phyloP scores from a whole-genome alignment of 2,329 filamentous ascomycete species.

The Arthrinium phaeospermum region DNA sequence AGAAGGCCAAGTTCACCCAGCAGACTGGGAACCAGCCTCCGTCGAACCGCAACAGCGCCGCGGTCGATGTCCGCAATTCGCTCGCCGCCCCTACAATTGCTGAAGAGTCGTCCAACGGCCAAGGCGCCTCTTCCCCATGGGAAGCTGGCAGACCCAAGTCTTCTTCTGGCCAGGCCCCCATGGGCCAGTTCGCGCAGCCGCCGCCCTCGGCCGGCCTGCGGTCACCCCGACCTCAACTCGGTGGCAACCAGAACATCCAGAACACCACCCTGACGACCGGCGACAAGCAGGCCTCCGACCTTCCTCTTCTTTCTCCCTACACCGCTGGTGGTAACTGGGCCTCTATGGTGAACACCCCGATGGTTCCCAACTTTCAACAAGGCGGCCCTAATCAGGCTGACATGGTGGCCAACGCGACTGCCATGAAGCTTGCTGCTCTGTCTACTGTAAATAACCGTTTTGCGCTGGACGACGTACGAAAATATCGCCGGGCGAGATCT shows the following conservation, averaged over 20 bases:
- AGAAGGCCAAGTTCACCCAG: constrained; percentile 97
- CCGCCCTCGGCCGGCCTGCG: constrained; percentile 77
- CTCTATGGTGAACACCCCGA: constrained; percentile 97
- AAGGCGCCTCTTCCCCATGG: constrained; percentile 84
- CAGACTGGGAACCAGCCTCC: constrained; percentile 88
- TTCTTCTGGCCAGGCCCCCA: constrained; percentile 72
- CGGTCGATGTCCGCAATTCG: constrained; percentile 77
- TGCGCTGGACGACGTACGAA: constrained; percentile 93
- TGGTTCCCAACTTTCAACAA: constrained; percentile 85
- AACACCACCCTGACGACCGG: constrained; percentile 79
- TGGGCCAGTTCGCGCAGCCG: constrained; percentile 94
- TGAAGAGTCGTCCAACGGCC: constrained; percentile 62
- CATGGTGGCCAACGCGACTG: constrained; percentile 98
- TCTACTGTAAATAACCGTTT: constrained; percentile 99
- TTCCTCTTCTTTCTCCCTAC: constrained; percentile 87
- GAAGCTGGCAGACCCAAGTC: constrained; percentile 73
- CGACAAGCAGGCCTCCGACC: constrained; percentile 71
- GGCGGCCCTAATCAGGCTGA: constrained; percentile 77
- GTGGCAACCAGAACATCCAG: constrained; percentile 75
- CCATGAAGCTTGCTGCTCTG: constrained; percentile 96
- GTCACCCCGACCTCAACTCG: constrained; percentile 76
- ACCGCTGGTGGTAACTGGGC: constrained; percentile 90
- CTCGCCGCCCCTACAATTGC: constrained; percentile 78
- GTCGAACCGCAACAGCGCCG: constrained; percentile 90
- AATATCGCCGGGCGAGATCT: constrained; percentile 90